These are phyloP conservation scores for Linum tenue DNA, from an alignment of 345 rosid species.

Conservation along the genomic window DNA sequence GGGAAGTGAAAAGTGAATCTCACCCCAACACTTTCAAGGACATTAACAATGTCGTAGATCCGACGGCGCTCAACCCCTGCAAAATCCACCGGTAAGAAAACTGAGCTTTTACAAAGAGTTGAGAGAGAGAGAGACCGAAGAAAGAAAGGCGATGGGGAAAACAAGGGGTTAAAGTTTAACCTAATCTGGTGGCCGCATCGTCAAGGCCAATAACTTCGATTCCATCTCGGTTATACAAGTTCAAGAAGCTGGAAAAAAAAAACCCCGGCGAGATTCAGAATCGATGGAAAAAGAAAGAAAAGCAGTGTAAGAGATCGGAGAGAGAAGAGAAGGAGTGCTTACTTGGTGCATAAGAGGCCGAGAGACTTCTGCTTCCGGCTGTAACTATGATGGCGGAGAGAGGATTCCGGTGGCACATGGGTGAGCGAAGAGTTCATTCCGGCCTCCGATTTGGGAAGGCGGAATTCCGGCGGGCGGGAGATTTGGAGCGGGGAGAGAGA, in stretches of 20 bases:
- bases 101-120: background rate
- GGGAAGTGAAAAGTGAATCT: background rate
- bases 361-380: slow-evolving; percentile 87
- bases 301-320: background rate
- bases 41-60: slow-evolving; percentile 28
- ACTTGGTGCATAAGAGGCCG: slow-evolving; percentile 88
- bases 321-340: slow-evolving; percentile 3
- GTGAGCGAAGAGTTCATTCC: slow-evolving; percentile 18
- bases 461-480: slow-evolving; percentile 11
- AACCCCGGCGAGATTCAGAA: background rate
- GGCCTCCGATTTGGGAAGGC: background rate
- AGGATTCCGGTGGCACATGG: slow-evolving; percentile 30
- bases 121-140: background rate
- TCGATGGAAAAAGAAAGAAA: background rate
- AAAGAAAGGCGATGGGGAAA: background rate
- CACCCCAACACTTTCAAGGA: slow-evolving; percentile 29
- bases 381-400: slow-evolving; percentile 46
- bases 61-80: slow-evolving; percentile 29
- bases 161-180: slow-evolving; percentile 16
- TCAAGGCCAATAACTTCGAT: slow-evolving; percentile 68
- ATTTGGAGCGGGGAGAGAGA: background rate
- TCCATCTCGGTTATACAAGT: slow-evolving; percentile 57
- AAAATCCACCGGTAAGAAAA: background rate
- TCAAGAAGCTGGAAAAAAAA: slow-evolving; percentile 47
- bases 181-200: slow-evolving; percentile 70